Percentiles rank a stretch among this genome's conserved stretches.
phyloP scores from a whole-genome alignment of 2,329 filamentous ascomycete genomes.

The Talaromyces sp. region DNA sequence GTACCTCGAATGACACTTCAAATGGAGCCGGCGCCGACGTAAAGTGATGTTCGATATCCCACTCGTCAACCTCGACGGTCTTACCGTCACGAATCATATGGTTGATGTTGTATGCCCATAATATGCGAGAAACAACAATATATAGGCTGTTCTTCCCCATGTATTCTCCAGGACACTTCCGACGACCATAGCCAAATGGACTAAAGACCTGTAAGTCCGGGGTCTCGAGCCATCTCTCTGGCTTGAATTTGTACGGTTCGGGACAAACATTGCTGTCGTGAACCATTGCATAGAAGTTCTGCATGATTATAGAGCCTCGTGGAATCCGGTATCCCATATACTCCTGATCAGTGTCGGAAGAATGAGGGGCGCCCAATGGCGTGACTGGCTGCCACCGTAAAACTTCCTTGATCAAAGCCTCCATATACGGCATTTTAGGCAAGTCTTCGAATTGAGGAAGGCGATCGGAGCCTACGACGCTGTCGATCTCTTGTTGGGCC shows the following conservation, averaged over 20 bases:
- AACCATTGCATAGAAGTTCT: slow-evolving; percentile 44
- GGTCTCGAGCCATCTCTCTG: slow-evolving; percentile 35
- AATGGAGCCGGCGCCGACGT: slow-evolving; percentile 29
- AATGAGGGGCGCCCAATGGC: slow-evolving; percentile 47
- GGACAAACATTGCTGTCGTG: slow-evolving; percentile 36
- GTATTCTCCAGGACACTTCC: slow-evolving; percentile 42
- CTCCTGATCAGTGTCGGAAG: slow-evolving; percentile 44
- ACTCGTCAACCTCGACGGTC: slow-evolving; percentile 34
- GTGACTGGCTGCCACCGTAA: slow-evolving; percentile 41
- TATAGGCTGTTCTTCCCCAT: slow-evolving; percentile 38
- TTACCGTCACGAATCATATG: slow-evolving; percentile 30
- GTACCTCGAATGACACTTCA: slow-evolving; percentile 2
- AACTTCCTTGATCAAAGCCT: slow-evolving; percentile 31
- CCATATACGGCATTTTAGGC: slow-evolving; percentile 30
- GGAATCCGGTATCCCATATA: slow-evolving; percentile 50
- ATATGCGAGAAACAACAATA: slow-evolving; percentile 58
- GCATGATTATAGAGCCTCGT: slow-evolving; percentile 39
- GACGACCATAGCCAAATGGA: slow-evolving; percentile 56
- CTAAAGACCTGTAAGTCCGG: slow-evolving; percentile 51
- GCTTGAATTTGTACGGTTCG: slow-evolving; percentile 33
- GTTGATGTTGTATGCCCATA: slow-evolving; percentile 37
- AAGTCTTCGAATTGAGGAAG: slow-evolving; percentile 33
- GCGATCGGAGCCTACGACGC: slow-evolving; percentile 28
- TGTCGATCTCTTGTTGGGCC: slow-evolving; percentile 37
- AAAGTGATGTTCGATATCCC: slow-evolving; percentile 27